Percentiles rank a stretch among this genome's conserved stretches.
Conservation (phyloP, 1,284 basidiomycete species). For the Marasmius tenuissimus region DNA sequence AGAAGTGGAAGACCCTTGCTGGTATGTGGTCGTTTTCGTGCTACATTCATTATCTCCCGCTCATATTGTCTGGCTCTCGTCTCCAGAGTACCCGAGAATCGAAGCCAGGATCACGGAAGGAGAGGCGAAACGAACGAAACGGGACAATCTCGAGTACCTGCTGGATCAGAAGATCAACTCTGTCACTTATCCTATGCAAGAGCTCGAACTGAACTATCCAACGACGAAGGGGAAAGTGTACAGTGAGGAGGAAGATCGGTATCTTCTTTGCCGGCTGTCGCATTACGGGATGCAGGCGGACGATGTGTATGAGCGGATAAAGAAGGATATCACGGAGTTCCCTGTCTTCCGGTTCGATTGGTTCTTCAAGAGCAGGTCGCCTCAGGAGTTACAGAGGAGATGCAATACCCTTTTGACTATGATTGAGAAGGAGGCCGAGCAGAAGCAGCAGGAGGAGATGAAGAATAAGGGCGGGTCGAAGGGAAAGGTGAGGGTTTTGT, state of each 20-base stretch:
- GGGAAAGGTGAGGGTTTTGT: slow-evolving; percentile 54
- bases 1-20: slow-evolving; percentile 85
- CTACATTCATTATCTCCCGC: not conserved
- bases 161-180: slow-evolving; percentile 80
- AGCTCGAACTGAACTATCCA: slow-evolving; percentile 91
- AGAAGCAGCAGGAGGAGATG: slow-evolving; percentile 62
- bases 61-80: not conserved
- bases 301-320: slow-evolving; percentile 94
- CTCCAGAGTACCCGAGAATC: slow-evolving; percentile 77
- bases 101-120: slow-evolving; percentile 81
- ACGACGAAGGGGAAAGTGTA: slow-evolving; percentile 97
- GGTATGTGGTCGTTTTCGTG: slow-evolving; percentile 42
- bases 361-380: slow-evolving; percentile 97
- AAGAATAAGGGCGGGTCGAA: slow-evolving; percentile 55
- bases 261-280: slow-evolving; percentile 88
- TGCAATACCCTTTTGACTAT: slow-evolving; percentile 89
- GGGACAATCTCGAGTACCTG: slow-evolving; percentile 79
- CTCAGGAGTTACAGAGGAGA: slow-evolving; percentile 87
- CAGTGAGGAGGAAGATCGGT: slow-evolving; percentile 95
- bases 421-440: slow-evolving; percentile 89
- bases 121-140: slow-evolving; percentile 84
- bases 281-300: slow-evolving; percentile 92
- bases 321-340: slow-evolving; percentile 94
- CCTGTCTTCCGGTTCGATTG: slow-evolving; percentile 98
- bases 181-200: slow-evolving; percentile 89